These are phyloP conservation scores for Leccinum rimulosum DNA, from an alignment of 768 basidiomycete species.

Conservation along the genomic window DNA sequence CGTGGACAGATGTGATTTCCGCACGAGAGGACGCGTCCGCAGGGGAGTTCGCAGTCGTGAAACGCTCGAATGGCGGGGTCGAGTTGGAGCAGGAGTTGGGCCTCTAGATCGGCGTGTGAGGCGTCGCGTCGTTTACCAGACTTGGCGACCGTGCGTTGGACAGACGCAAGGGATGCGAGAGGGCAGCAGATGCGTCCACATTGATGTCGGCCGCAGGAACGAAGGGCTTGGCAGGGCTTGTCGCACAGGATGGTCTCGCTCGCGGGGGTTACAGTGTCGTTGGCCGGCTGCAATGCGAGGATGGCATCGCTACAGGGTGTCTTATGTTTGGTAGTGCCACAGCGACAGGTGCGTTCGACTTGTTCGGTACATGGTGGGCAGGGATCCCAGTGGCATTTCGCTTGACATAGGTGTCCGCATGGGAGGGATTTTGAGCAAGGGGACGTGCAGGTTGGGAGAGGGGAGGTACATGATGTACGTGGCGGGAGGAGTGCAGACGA, in stretches of 20 bases:
- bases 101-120: slow-evolving; percentile 3
- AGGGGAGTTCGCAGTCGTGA: slow-evolving; percentile 83
- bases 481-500: slow-evolving; percentile 31
- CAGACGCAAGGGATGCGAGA: slow-evolving; percentile 58
- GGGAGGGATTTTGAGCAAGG: slow-evolving; percentile 62
- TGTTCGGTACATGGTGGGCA: slow-evolving; percentile 78
- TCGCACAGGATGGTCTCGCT: slow-evolving; percentile 79
- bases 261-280: slow-evolving; percentile 27
- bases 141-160: slow-evolving; percentile 62
- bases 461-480: slow-evolving; percentile 61
- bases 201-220: slow-evolving; percentile 84
- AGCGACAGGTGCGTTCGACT: slow-evolving; percentile 80
- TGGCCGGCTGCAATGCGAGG: slow-evolving; percentile 14
- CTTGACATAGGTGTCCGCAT: slow-evolving; percentile 75
- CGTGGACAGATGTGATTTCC: slow-evolving; percentile 79
- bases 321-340: slow-evolving; percentile 62
- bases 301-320: slow-evolving; percentile 43
- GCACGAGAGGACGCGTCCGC: slow-evolving; percentile 68
- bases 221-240: slow-evolving; percentile 69
- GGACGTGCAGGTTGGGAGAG: slow-evolving; percentile 76
- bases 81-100: slow-evolving; percentile 29
- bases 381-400: slow-evolving; percentile 68
- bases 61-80: slow-evolving; percentile 64
- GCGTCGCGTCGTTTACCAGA: slow-evolving; percentile 38
- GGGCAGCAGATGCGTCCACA: slow-evolving; percentile 89